Evolutionary conservation across 805 yeast genomes (phyloP), one percentile per base, ranked within the genome.

Genomic region (Saccharomycopsis vini): DNA sequence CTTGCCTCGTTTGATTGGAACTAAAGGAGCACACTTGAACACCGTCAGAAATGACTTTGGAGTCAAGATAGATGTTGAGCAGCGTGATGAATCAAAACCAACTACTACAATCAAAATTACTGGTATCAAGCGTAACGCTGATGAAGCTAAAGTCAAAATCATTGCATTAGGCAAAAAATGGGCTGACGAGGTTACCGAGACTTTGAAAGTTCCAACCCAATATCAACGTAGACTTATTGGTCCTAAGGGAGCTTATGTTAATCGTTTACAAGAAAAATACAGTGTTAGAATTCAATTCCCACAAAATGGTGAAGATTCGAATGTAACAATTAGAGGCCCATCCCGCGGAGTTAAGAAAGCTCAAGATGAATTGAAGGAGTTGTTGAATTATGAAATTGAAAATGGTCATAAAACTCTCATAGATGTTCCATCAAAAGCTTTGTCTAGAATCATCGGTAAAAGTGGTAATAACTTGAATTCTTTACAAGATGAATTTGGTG

Each of bases 381-480:
- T 94, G 50, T 69, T 85, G 53, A 81, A 82, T 53, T 92, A 81
- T 61, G 97, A 89, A 62, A 80, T 74, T 56, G 95, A 85, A 54
- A 86, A 88, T 58, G 90, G 95, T 15, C 75, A 76, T 64, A 71
- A 73, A 46, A 69, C 76, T 51, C 64, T 67, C n/a, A 60, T 90
- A 33, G 59, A 65, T 38, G 80, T 92, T 41, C 94, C 96, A 31
- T 60, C 71, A 35, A 75, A 72, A 49, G 80, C 87, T n/a, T 73
- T 90, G 47, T 73, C 96, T 18, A 73, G 87, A 58, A 79, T 92
- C 46, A 88, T 92, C 59, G 98, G 98, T 56, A 87, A 83, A 57
- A 70, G 72, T 48, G 97, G 97, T 59, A 90, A 85, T 49, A 74
- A 72, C 41, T 81, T 92, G 56, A 83, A 79, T 50, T 85, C 82